Evolutionary conservation across 2,329 filamentous ascomycete genomes (phyloP).

Genomic region (Phoma sp.): DNA sequence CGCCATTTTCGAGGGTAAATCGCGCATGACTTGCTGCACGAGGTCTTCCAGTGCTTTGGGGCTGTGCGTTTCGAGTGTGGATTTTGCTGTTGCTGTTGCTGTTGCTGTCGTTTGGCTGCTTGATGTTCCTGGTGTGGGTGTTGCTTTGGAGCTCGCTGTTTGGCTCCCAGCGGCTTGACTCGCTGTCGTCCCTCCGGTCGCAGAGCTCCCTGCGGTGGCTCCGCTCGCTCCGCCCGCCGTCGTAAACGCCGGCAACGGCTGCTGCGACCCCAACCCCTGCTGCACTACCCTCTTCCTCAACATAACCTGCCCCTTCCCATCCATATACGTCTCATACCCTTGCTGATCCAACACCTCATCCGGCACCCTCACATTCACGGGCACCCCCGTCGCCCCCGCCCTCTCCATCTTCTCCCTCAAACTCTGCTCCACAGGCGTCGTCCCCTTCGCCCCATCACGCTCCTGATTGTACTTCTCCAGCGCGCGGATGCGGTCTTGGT

Average conservation of each 20-base stretch:
- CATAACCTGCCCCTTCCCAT: slow-evolving; percentile 57
- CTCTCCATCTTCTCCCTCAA: slow-evolving; percentile 15
- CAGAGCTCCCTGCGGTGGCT: too few relatives aligned
- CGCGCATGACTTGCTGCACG: slow-evolving; percentile 57
- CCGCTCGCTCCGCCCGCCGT: too few relatives aligned
- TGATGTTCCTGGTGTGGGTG: too few relatives aligned
- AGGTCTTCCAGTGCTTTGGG: slow-evolving; percentile 54
- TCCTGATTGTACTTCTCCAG: slow-evolving; percentile 53
- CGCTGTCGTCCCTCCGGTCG: too few relatives aligned
- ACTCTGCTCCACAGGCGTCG: slow-evolving; percentile 18
- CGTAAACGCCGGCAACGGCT: neutral
- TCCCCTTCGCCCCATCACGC: slow-evolving; percentile 17
- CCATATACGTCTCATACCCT: slow-evolving; percentile 60
- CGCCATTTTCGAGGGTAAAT: slow-evolving; percentile 47
- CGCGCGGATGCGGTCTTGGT: slow-evolving; percentile 73
- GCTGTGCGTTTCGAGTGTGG: slow-evolving; percentile 24
- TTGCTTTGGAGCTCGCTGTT: too few relatives aligned
- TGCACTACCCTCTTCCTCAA: slow-evolving; percentile 48
- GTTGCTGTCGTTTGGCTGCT: too few relatives aligned
- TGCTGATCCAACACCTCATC: slow-evolving; percentile 58
- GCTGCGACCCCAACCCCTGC: neutral
- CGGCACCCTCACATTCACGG: slow-evolving; percentile 50
- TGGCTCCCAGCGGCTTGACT: too few relatives aligned
- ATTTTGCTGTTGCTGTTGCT: too few relatives aligned
- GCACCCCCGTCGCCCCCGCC: slow-evolving; percentile 8